These are phyloP conservation scores for Starmerella sirachaensis DNA, from an alignment of 805 yeast species.

Conservation along the genomic window DNA sequence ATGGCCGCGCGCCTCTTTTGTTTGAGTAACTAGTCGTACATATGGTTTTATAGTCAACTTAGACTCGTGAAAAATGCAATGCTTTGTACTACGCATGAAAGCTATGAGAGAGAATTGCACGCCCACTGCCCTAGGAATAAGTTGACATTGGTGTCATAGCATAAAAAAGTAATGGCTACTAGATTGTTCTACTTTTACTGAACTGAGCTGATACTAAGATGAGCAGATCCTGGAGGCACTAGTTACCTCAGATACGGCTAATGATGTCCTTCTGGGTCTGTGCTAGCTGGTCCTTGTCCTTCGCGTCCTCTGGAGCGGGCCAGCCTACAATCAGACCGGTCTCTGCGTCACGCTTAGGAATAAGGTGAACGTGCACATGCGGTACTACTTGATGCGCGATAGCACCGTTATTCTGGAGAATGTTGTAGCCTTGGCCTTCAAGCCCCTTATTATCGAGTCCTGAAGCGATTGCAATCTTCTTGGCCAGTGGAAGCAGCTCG, in stretches of 20 bases:
- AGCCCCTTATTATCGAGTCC: constrained; percentile 44
- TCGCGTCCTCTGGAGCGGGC: constrained; percentile 80
- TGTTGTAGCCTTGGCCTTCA: constrained; percentile 63
- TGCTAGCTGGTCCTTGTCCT: constrained; percentile 40
- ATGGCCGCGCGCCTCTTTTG: constrained; percentile 19
- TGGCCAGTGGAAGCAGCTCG: constrained; percentile 79
- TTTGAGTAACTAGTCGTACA: not conserved
- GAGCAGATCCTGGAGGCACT: not conserved
- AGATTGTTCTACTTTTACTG: not conserved
- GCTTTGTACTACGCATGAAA: no score
- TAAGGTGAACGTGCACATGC: constrained; percentile 93
- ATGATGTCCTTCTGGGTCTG: constrained; percentile 48
- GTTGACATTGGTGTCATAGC: not conserved
- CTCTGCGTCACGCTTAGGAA: constrained; percentile 66
- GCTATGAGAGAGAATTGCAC: no score
- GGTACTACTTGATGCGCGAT: constrained; percentile 93
- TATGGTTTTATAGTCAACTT: no score
- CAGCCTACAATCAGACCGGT: constrained; percentile 83
- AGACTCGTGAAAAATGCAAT: no score
- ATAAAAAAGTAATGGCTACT: not conserved
- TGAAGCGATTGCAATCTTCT: constrained; percentile 66
- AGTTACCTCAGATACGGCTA: constrained; percentile 18
- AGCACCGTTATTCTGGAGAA: constrained; percentile 85
- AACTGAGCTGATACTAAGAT: not conserved
- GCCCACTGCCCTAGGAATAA: no score